Base-by-base conservation (phyloP, 1,139 yeast species). In the Debaryomycetaceae sp. region DNA sequence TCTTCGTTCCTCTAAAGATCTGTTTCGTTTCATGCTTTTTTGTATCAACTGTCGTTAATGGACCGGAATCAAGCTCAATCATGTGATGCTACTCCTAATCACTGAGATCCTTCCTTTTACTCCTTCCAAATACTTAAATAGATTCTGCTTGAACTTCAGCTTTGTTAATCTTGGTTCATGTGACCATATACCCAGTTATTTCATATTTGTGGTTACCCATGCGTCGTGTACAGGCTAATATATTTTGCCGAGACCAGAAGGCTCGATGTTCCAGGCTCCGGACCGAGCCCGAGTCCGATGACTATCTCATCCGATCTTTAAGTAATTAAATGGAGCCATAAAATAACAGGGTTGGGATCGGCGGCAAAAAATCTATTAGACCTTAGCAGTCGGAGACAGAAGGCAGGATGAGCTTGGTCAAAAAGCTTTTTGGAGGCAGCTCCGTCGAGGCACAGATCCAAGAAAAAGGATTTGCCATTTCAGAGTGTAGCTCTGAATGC, bases 401-500 rank as follows among this genome's bases (percentile, higher is more conserved):
- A 4, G 20, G 20, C 20, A 17, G 20, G 4, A 27, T 27, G 31
- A 8, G 11, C 11, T 27, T 27, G 31, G 8, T 27, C 4, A 27
- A 27, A 11, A 8, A 7, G 6, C 22, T 17, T 1, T 29, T 33
- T 29, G 22, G 22, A 6, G 22, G 24, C 9, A 31, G 23, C 17
- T 24, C 31, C 34, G 40, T 47, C 22, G 44, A 44, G 11, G 40
- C 44, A 24, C 66, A 70, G 44, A 61, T 71, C n/a, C 41, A 52
- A 6, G 44, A 55, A 24, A 59, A 66, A 17, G 80, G 75, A 7
- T 71, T 78, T 40, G 77, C 74, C 40, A 51, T 72, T 1, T 59
- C 79, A 4, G 60, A 62, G 1, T 78, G 84, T 53, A 61, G 75
- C 1, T 63, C 69, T 24, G 78, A 74, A 27, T 82, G 87, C 58